Evolutionary conservation across 1,284 basidiomycete genomes (phyloP), one percentile per base, ranked within the genome.

Genomic region (Austroboletus olivaceoglutinosus): DNA sequence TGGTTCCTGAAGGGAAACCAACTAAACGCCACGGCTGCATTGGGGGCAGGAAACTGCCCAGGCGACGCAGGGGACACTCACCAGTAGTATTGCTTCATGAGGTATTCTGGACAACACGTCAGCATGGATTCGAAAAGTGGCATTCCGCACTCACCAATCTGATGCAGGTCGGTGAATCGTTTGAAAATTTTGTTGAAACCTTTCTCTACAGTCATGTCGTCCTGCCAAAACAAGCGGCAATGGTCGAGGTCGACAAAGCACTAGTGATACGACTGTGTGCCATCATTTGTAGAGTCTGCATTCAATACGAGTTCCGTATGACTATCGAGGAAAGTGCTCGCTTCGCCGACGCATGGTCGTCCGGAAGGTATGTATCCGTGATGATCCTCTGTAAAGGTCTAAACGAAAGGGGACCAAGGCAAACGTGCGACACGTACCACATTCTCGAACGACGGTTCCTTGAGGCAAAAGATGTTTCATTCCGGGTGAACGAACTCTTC

Each of bases 401-500:
- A 12, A 47, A 7, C 3, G 27, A 5, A 18, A 31, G 43, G n/a
- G 5, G 7, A 4, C 2, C 22, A 40, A 16, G 15, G 10, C 15
- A 16, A 25, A 40, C n/a, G 15, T 25, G 22, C 15, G 21, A 22
- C 23, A 13, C 22, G 6, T 40, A 18, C 34, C 6, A 40, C 23
- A 16, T 40, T 7, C 18, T 13, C 27, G 15, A 13, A 45, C 4
- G 3, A 3, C n/a, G 10, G 8, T n/a, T 42, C 27, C 3, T 30
- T 30, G 16, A 56, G 57, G 27, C 50, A 53, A 39, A 59, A 10
- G 2, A 50, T 29, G 11, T 37, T 42, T 23, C 59, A 57, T 48
- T 64, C 60, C 1, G 59, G 62, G 43, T 64, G 59, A 23, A 64
- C 21, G 18, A 34, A 48, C 21, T 5, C 48, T 30, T n/a, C 16